Evolutionary conservation across 2,329 filamentous ascomycete genomes (phyloP).

Genomic region (Exutisphaerella laricina): DNA sequence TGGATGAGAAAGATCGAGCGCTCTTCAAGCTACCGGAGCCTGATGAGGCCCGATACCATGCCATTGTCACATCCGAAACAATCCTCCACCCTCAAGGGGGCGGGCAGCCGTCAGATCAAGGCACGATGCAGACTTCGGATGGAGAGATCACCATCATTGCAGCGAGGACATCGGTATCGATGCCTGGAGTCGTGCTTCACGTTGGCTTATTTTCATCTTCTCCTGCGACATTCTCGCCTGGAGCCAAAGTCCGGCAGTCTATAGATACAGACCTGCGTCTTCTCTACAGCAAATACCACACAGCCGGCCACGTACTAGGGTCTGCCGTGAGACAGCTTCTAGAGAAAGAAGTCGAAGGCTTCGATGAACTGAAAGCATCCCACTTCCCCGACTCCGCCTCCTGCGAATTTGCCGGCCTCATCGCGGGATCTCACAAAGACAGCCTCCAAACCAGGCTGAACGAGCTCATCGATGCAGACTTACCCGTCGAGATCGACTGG

Average conservation of each 20-base stretch:
- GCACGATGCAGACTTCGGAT: slow-evolving; percentile 45
- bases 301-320: slow-evolving; percentile 66
- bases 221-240: slow-evolving; percentile 55
- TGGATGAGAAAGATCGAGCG: neutral
- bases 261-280: slow-evolving; percentile 57
- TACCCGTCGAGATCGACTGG: slow-evolving; percentile 60
- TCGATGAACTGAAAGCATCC: slow-evolving; percentile 64
- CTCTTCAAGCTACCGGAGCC: slow-evolving; percentile 12
- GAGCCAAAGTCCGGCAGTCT: slow-evolving; percentile 47
- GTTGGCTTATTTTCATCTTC: slow-evolving; percentile 58
- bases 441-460: slow-evolving; percentile 57
- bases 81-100: slow-evolving; percentile 71
- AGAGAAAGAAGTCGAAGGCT: slow-evolving; percentile 47
- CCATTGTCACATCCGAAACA: slow-evolving; percentile 51
- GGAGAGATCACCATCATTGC: slow-evolving; percentile 48
- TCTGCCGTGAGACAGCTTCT: slow-evolving; percentile 57
- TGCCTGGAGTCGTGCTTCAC: slow-evolving; percentile 39
- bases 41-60: slow-evolving; percentile 5
- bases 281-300: slow-evolving; percentile 64
- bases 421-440: slow-evolving; percentile 58
- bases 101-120: slow-evolving; percentile 65
- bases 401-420: slow-evolving; percentile 63
- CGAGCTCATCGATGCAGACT: slow-evolving; percentile 50
- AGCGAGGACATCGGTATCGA: slow-evolving; percentile 43
- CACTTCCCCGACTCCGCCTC: slow-evolving; percentile 64